Base-by-base conservation (phyloP, 129 eudicot species). In the Apium graveolens region DNA sequence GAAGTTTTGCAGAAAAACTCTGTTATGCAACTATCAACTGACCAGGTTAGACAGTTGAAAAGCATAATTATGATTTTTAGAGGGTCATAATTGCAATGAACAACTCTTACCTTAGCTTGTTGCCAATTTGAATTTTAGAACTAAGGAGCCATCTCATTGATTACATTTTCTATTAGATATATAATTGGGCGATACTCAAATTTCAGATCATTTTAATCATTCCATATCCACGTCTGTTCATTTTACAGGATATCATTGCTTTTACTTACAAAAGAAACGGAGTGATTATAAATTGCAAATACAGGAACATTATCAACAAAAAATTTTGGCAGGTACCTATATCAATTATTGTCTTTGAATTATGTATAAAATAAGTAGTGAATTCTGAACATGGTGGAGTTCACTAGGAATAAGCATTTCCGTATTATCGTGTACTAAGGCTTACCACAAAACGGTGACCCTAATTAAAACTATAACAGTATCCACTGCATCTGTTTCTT, bases 291-390 rank as follows among this genome's bases (percentile, higher is more conserved):
- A 90, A 91, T 69, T 91, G 97, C 84, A 93, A 93, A 75, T 93
- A 89, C 82, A 84, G 97, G 57, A 85, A 85, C 80, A 34, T 89
- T 51, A 70, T 78, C 41, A 75, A 65, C 80, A 89, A 91, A 81
- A 93, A 45, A 84, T 93, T 89, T 86, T 93, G 98, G 98, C 97
- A 93, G 98, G 98, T 93, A 80, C 43, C 5, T 79, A 17, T 55
- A 71, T 45, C 44, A 49, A 63, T 43, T 44, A 63, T 27, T 76
- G 42, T 27, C 51, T 74, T 18, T 11, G 20, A 27, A 65, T 24
- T 68, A 29, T 8, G 68, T n/a, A n/a, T 60, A 12, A 13, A 31
- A 13, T 29, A 26, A 4, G 38, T 4, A 13, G 72, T 66, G 16
- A 60, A 60, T n/a, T 60, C 16, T 60, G 39, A 66, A 66, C 3